phyloP scores from a whole-genome alignment of 2,329 filamentous ascomycete species.

The Apiospora arundinis region DNA sequence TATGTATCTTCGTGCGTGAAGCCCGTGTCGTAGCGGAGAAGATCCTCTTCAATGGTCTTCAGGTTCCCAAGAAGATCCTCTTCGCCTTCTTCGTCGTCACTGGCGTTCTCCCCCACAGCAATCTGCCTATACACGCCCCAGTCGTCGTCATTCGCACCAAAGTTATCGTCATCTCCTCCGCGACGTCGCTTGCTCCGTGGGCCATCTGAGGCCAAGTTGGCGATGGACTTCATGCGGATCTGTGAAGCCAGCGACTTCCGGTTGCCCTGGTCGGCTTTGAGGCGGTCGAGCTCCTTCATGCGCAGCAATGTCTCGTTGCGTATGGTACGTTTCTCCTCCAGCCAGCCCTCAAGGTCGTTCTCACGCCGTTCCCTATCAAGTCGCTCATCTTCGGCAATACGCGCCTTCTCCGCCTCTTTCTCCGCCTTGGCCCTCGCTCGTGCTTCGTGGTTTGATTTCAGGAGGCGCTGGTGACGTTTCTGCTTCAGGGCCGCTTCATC shows the following conservation, averaged over 20 bases:
- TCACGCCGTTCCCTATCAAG: constrained; percentile 83
- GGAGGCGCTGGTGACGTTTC: constrained; percentile 88
- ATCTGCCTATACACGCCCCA: constrained; percentile 98
- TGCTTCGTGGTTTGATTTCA: constrained; percentile 95
- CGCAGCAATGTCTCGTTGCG: constrained; percentile 75
- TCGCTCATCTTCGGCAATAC: constrained; percentile 81
- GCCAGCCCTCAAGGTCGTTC: constrained; percentile 85
- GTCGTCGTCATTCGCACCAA: constrained; percentile 96
- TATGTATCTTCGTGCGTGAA: constrained; percentile 94
- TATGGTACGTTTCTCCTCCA: constrained; percentile 79
- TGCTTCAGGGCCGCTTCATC: constrained; percentile 91
- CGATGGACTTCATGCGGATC: constrained; percentile 97
- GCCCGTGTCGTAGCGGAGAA: constrained; percentile 83
- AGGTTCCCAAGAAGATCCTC: constrained; percentile 80
- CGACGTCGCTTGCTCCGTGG: constrained; percentile 84
- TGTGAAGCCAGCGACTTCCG: constrained; percentile 95
- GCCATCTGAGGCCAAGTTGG: constrained; percentile 90
- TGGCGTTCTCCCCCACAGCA: constrained; percentile 77
- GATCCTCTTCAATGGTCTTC: constrained; percentile 79
- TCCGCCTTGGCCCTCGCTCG: constrained; percentile 93
- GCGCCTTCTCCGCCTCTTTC: constrained; percentile 90
- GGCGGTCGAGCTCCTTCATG: constrained; percentile 91
- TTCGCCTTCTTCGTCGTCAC: constrained; percentile 91
- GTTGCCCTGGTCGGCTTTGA: constrained; percentile 94
- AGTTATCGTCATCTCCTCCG: constrained; percentile 92